Conservation (phyloP, 225 moss, liverwort and hornwort genomes). For the Neckera pumila region DNA sequence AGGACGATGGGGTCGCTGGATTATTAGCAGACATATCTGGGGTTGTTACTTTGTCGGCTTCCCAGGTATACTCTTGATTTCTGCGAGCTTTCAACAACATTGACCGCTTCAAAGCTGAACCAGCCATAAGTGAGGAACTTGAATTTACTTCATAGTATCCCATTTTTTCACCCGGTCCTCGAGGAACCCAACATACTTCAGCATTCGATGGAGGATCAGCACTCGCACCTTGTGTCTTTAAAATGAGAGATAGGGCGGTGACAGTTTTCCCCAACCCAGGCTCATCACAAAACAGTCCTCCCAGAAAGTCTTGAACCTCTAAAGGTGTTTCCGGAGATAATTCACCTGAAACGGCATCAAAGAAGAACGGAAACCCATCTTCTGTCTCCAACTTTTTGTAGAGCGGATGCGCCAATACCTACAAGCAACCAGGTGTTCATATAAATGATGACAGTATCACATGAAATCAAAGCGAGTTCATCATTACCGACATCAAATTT, state of each 20-base stretch:
- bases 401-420: constrained; percentile 55
- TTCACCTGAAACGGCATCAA: constrained; percentile 78
- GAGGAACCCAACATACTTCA: constrained; percentile 66
- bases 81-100: constrained; percentile 69
- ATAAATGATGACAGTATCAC: background rate
- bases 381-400: constrained; percentile 60
- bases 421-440: background rate
- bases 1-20: constrained; percentile 9
- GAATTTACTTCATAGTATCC: constrained; percentile 81
- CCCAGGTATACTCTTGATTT: constrained; percentile 19
- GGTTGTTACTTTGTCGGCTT: background rate
- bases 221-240: constrained; percentile 87
- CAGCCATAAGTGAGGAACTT: constrained; percentile 22
- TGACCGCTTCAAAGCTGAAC: constrained; percentile 69
- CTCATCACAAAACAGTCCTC: constrained; percentile 96
- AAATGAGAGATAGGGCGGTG: constrained; percentile 79
- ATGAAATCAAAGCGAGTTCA: background rate
- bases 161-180: constrained; percentile 47
- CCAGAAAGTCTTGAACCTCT: constrained; percentile 60
- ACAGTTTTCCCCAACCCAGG: constrained; percentile 96
- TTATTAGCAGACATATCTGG: background rate
- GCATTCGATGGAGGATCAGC: constrained; percentile 60
- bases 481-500: background rate
- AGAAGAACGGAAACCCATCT: constrained; percentile 56
- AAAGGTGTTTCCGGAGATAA: constrained; percentile 39